These are phyloP conservation scores for Erodium texanum DNA, from an alignment of 441 rosid genomes.

Conservation along the genomic window DNA sequence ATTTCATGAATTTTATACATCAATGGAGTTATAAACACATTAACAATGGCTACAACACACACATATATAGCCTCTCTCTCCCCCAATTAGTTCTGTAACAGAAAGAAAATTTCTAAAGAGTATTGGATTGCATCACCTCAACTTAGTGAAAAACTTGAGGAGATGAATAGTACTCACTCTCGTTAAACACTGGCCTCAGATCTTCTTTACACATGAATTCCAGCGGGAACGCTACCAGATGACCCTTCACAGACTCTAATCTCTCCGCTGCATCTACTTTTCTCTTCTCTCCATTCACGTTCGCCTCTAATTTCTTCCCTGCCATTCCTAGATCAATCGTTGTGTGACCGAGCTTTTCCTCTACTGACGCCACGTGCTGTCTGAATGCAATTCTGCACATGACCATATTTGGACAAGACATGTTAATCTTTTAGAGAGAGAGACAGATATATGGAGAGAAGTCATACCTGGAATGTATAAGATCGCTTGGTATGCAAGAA, in stretches of 20 bases:
- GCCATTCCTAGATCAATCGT: slow-evolving; percentile 91
- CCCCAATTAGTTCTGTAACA: too few relatives aligned
- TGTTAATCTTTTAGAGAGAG: too few relatives aligned
- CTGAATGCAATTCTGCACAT: slow-evolving; percentile 57
- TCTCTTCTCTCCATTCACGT: slow-evolving; percentile 39
- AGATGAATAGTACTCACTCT: slow-evolving; percentile 93
- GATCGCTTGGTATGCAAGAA: slow-evolving; percentile 87
- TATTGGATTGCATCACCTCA: too few relatives aligned
- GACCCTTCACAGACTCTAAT: slow-evolving; percentile 59
- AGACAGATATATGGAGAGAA: neutral
- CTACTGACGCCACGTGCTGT: slow-evolving; percentile 55
- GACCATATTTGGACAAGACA: neutral
- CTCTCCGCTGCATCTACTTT: slow-evolving; percentile 59
- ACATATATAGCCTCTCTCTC: too few relatives aligned
- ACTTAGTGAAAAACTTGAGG: slow-evolving; percentile 78
- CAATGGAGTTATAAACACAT: too few relatives aligned
- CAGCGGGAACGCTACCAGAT: slow-evolving; percentile 92
- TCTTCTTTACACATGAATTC: slow-evolving; percentile 95
- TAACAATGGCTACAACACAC: too few relatives aligned
- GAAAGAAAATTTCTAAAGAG: too few relatives aligned
- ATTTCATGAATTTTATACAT: too few relatives aligned
- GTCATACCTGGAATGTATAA: slow-evolving; percentile 73
- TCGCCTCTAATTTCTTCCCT: slow-evolving; percentile 58
- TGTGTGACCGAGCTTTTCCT: slow-evolving; percentile 78
- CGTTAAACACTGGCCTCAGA: slow-evolving; percentile 85